Evolutionary conservation across 176 grass and related monocot species (phyloP), one percentile per base, ranked within the genome.

Genomic region (Ampelocalamus luodianensis): DNA sequence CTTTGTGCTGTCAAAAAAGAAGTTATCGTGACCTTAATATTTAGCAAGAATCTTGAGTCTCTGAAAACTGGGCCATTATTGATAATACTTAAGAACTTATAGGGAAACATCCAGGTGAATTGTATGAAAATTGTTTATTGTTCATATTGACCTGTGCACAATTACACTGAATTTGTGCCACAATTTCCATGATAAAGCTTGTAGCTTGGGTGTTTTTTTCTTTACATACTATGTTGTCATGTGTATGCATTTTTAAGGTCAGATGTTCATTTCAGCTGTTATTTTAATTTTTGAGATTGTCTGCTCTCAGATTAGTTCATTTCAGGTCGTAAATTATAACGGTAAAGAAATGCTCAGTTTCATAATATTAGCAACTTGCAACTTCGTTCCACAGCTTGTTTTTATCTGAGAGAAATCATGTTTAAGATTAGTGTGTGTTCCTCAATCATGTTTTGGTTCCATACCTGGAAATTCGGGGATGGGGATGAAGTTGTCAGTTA

Each of bases 141-240:
- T 76, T 20, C 62, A 39, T 42, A 37, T 73, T 61, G 16, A 46
- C 12, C 10, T 36, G 8, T 15, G 40, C 27, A 46, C 38, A 58
- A 58, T 39, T 51, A 26, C 62, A 64, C 18, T 65, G 27, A 83
- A 65, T 48, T 50, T 36, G 1, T 64, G 58, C 18, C 56, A 64
- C 18, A 63, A 24, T 73, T 74, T 83, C 4, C 43, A 63, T 51
- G 27, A 83, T 83, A 39, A 48, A 24, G 60, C 26, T 51, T 73
- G 14, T 73, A 18, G 24, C 54, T 60, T 63, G 42, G 18, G 42
- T 38, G 3, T 38, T 74, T 46, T 83, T 83, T 48, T 34, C 20
- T 26, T 44, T 65, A 49, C 24, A 17, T 65, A 74, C 17, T 64
- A 62, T 42, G 20, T 39, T 37, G 17, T 29, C 1, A 37, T 80